phyloP scores from a whole-genome alignment of 257 asterid species.

The Nicotiana benthamiana region DNA sequence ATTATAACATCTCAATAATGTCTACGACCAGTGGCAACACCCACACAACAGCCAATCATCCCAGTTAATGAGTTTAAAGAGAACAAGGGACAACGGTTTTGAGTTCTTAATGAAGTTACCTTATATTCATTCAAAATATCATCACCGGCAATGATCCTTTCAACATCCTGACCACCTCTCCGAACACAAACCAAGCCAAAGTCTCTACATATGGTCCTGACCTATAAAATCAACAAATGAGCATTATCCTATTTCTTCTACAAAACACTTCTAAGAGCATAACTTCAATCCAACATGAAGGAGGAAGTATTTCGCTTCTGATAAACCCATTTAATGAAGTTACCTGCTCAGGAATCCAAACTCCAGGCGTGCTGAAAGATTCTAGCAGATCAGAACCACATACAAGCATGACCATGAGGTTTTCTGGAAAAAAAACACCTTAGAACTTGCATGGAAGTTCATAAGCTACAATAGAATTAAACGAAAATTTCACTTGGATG shows the following conservation, averaged over 20 bases:
- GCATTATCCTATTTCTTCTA: neutral
- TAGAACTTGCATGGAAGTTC: neutral
- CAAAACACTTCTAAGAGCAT: neutral
- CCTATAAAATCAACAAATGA: slow-evolving; percentile 31
- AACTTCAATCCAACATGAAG: neutral
- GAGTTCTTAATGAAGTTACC: slow-evolving; percentile 27
- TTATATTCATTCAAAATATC: slow-evolving; percentile 51
- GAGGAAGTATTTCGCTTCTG: neutral
- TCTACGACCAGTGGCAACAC: neutral
- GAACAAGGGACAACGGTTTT: neutral
- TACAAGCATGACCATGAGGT: slow-evolving; percentile 67
- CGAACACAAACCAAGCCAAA: slow-evolving; percentile 82
- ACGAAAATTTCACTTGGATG: neutral
- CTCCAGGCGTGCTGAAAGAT: slow-evolving; percentile 72
- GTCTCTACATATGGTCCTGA: slow-evolving; percentile 58
- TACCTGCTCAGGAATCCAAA: slow-evolving; percentile 89
- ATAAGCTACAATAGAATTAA: neutral
- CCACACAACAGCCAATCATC: neutral
- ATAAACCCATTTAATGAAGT: neutral
- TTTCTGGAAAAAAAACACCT: slow-evolving; percentile 23
- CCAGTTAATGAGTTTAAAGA: neutral
- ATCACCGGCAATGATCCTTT: slow-evolving; percentile 45
- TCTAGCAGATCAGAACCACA: slow-evolving; percentile 92
- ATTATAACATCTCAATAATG: neutral
- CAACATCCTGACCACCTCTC: slow-evolving; percentile 70